phyloP scores from a whole-genome alignment of 805 yeast genomes.

The Saitoella complicata region DNA sequence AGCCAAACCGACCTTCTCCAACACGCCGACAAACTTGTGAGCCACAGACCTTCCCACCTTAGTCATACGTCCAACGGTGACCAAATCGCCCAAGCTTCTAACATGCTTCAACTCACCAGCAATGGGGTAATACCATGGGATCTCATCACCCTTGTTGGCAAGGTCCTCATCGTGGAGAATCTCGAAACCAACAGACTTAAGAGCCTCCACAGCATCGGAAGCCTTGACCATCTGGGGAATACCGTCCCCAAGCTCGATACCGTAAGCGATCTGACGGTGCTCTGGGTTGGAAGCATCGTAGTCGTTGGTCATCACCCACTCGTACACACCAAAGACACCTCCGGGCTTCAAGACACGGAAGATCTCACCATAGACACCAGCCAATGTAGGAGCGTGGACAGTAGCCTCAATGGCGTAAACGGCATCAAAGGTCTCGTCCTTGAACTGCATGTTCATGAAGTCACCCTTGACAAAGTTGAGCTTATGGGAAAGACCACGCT shows the following conservation, averaged over 20 bases:
- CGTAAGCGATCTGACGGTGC: conserved; percentile 90
- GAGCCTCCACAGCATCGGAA: conserved; percentile 75
- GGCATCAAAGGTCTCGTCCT: conserved; percentile 78
- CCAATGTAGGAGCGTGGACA: conserved; percentile 90
- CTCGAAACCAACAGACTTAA: conserved; percentile 75
- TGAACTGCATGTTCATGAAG: conserved; percentile 97
- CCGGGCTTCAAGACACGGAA: conserved; percentile 95
- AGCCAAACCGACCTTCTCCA: conserved; percentile 77
- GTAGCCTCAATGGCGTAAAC: conserved; percentile 98
- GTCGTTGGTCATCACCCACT: conserved; percentile 95
- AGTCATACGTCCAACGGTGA: conserved; percentile 80
- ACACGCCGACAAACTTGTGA: conserved; percentile 56
- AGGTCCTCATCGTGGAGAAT: conserved; percentile 61
- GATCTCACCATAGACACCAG: conserved; percentile 89
- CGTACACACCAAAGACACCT: conserved; percentile 94
- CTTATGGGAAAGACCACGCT: conserved; percentile 49
- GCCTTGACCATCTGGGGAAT: conserved; percentile 89
- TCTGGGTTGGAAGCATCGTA: conserved; percentile 76
- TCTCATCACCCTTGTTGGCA: conserved; percentile 49
- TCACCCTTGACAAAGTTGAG: conserved; percentile 87
- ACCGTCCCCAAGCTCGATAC: conserved; percentile 97
- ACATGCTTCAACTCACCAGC: conserved; percentile 85
- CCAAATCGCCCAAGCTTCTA: conserved; percentile 60
- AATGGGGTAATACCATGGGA: conserved; percentile 97
- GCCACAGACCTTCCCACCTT: conserved; percentile 73